Base-by-base conservation (phyloP, 371 early-diverging fungal species). In the Rhizopus stolonifer region DNA sequence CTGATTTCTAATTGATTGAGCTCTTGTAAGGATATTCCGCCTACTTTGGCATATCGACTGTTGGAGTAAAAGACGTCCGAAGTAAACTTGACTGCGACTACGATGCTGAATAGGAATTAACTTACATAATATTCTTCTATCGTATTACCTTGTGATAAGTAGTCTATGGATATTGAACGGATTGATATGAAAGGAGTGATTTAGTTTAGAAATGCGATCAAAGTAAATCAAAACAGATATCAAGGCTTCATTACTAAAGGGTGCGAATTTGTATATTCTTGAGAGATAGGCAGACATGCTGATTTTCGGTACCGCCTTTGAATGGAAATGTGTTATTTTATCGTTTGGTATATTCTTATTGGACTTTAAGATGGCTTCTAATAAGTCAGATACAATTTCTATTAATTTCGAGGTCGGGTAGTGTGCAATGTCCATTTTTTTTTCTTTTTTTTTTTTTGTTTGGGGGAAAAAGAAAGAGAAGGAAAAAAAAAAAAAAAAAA, bases 1-100 rank as follows among this genome's bases (percentile, higher is more conserved):
- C 93, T 92, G 36, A 92, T 54, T 58, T 94, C 95, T 15, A 94
- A 70, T 58, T 86, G 72, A 62, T 94, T 94, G 56, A 94, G 66
- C 63, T 94, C 95, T 10, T 66, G 65, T 14, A 88, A 56, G 1
- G 89, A 80, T 11, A 94, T 71, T 0, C 95, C 95, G 29, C 95
- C 95, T 72, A 85, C 85, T 66, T 81, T 82, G 19, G 87, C 79
- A 64, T 86, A 86, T 32, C 83, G 75, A 21, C 74, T 69, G 40
- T 91, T 92, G 44, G 88, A 84, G 65, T 84, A 89, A 54, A 90
- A 92, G 0, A 90, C 76, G 64, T 92, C 92, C 2, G 85, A 85
- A 22, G 83, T 77, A 52, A 91, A 91, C 69, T 92, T 92, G 53
- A 84, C 79, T 5, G 89, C 86, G 4, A 91, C 79, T 19, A 88